Percentiles rank a stretch among this genome's conserved stretches.
phyloP scores from a whole-genome alignment of 2,329 filamentous ascomycete species.

The Aspergillus phoenicis region DNA sequence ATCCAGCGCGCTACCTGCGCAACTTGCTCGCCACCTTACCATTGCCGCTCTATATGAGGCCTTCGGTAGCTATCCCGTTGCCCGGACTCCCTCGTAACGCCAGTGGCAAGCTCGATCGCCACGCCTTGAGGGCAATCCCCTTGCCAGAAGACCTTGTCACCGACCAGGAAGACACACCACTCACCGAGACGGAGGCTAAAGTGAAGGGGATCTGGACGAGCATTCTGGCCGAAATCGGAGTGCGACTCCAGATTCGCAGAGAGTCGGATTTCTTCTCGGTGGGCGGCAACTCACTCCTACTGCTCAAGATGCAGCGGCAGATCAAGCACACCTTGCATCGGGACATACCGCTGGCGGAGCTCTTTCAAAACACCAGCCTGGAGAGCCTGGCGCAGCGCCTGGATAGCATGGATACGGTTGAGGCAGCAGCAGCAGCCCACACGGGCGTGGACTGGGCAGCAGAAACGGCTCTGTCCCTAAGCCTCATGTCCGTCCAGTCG shows the following conservation, averaged over 20 bases:
- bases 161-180: background rate
- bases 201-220: background rate
- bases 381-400: background rate
- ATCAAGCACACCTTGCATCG: background rate
- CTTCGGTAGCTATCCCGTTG: conserved; percentile 31
- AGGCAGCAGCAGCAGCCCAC: too few species aligned
- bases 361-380: background rate
- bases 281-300: background rate
- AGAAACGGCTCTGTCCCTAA: background rate
- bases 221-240: background rate
- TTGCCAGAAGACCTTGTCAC: background rate
- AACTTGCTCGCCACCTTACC: conserved; percentile 20
- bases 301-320: background rate
- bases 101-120: conserved; percentile 35
- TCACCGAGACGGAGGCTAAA: background rate
- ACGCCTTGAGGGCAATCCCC: background rate
- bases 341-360: background rate
- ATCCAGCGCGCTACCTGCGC: background rate
- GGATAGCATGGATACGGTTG: too few species aligned
- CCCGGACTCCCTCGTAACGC: conserved; percentile 30
- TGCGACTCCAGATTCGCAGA: background rate
- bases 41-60: conserved; percentile 43
- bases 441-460: background rate
- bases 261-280: background rate
- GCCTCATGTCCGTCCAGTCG: background rate